Percentiles rank a stretch among this genome's conserved stretches.
These are phyloP conservation scores for Cucurbita ficifolia DNA, from an alignment of 306 rosid species.

Conservation along the genomic window DNA sequence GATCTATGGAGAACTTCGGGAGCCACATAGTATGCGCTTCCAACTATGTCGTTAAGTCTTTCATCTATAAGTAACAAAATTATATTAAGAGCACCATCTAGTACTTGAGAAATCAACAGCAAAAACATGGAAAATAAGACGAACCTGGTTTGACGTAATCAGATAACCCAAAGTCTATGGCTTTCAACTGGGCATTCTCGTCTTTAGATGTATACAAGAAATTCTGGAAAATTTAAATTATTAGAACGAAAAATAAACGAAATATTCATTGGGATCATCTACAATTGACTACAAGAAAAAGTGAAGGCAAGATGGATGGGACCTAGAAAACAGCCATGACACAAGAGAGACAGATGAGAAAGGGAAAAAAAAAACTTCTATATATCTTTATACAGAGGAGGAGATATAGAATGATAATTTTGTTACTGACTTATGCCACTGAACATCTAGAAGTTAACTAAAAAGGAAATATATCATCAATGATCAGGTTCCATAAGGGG, in stretches of 20 bases:
- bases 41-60: conserved; percentile 95
- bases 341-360: background rate
- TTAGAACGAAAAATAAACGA: conserved; percentile 7
- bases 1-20: conserved; percentile 98
- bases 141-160: conserved; percentile 93
- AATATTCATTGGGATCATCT: background rate
- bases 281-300: background rate
- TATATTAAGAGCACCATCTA: background rate
- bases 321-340: background rate
- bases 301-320: background rate
- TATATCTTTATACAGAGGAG: background rate
- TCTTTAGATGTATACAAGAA: conserved; percentile 74
- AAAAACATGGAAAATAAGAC: conserved; percentile 9
- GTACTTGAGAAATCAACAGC: background rate
- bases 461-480: background rate
- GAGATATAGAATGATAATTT: background rate
- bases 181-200: conserved; percentile 75
- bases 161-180: conserved; percentile 93
- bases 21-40: conserved; percentile 97
- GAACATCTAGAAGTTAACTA: background rate
- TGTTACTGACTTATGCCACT: background rate
- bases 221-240: conserved; percentile 41
- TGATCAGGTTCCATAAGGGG: background rate
- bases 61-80: conserved; percentile 43
- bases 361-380: background rate